Conservation (phyloP, 2,329 filamentous ascomycete species). For the Colletotrichum magnum region DNA sequence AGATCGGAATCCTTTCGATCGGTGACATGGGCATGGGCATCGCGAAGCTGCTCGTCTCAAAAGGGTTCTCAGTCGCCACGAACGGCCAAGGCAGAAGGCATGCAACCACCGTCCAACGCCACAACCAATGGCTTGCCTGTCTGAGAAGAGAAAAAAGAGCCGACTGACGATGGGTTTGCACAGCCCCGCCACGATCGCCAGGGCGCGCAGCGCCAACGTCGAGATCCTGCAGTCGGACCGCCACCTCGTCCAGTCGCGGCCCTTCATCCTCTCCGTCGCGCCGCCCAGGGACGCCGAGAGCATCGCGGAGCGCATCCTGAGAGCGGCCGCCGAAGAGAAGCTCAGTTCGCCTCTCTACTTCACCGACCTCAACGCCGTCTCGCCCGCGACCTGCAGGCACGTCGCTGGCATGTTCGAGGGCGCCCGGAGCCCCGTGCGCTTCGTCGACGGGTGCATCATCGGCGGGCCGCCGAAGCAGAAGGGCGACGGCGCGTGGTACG, state of each 20-base stretch:
- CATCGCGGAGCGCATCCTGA: slow-evolving; percentile 71
- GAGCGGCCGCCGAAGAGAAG: slow-evolving; percentile 58
- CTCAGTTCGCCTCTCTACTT: slow-evolving; percentile 65
- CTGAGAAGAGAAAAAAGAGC: too few species aligned
- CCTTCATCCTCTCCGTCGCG: slow-evolving; percentile 76
- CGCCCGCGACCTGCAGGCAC: slow-evolving; percentile 64
- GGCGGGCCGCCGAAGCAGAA: slow-evolving; percentile 63
- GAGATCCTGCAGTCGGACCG: slow-evolving; percentile 68
- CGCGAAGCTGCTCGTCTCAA: slow-evolving; percentile 61
- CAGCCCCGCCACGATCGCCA: slow-evolving; percentile 70
- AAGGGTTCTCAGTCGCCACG: slow-evolving; percentile 64
- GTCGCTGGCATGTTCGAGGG: slow-evolving; percentile 61
- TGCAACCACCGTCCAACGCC: neutral
- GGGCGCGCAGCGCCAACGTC: slow-evolving; percentile 67
- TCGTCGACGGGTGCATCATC: slow-evolving; percentile 73
- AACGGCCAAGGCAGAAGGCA: slow-evolving; percentile 64
- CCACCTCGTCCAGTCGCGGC: slow-evolving; percentile 67
- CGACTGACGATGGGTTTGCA: too few species aligned
- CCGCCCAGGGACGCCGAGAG: slow-evolving; percentile 73
- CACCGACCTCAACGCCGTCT: slow-evolving; percentile 76
- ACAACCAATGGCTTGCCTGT: neutral
- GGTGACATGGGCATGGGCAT: slow-evolving; percentile 70
- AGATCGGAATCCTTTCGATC: slow-evolving; percentile 65
- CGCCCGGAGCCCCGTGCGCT: slow-evolving; percentile 57
- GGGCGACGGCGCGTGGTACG: slow-evolving; percentile 50